phyloP scores from a whole-genome alignment of 164 flowering plant species.

The Magnolia kwangsiensis region DNA sequence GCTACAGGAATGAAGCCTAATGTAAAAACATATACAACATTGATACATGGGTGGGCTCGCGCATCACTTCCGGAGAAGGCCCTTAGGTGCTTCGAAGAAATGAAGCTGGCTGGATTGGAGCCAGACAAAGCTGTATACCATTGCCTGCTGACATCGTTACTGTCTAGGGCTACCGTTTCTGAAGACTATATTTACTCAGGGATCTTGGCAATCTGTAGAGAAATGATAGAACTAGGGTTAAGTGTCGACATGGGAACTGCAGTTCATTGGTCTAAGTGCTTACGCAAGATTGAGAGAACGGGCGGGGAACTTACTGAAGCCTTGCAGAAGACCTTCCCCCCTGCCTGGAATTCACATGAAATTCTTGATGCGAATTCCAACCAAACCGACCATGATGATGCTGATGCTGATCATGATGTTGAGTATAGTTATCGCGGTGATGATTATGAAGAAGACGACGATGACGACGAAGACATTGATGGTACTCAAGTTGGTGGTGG shows the following conservation, averaged over 20 bases:
- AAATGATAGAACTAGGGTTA: constrained; percentile 67
- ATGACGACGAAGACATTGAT: constrained; percentile 12
- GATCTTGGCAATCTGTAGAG: constrained; percentile 48
- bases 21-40: constrained; percentile 82
- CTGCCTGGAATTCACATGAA: constrained; percentile 71
- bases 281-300: constrained; percentile 75
- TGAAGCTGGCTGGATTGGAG: constrained; percentile 72
- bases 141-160: constrained; percentile 80
- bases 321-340: constrained; percentile 92
- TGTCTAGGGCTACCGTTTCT: constrained; percentile 78
- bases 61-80: constrained; percentile 95
- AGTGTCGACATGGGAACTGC: constrained; percentile 95
- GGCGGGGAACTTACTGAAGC: constrained; percentile 92
- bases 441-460: constrained; percentile 14
- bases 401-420: constrained; percentile 14
- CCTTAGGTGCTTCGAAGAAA: constrained; percentile 67
- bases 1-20: constrained; percentile 74
- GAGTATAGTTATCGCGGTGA: constrained; percentile 15
- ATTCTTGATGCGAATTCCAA: constrained; percentile 22
- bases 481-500: neutral
- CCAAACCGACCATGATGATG: constrained; percentile 22
- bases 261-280: constrained; percentile 84
- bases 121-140: constrained; percentile 94
- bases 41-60: constrained; percentile 96
- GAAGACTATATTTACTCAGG: constrained; percentile 68